phyloP scores from a whole-genome alignment of 495 filamentous ascomycete genomes.

The Neurospora sp. region DNA sequence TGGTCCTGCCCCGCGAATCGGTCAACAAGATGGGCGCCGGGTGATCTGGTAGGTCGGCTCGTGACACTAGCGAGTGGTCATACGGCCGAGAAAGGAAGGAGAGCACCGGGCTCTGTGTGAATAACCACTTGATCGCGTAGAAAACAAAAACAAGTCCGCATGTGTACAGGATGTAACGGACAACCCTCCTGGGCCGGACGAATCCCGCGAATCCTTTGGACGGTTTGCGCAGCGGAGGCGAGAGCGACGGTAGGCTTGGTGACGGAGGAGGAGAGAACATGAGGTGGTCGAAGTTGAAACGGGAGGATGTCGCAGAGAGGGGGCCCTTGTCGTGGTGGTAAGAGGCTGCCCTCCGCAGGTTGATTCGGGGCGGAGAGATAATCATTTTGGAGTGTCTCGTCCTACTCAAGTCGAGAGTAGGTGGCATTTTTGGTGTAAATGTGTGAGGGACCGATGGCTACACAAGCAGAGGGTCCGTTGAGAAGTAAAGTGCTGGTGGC shows the following conservation, averaged over 20 bases:
- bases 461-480: background rate
- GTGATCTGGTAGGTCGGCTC: slow-evolving; percentile 39
- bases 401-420: slow-evolving; percentile 38
- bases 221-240: slow-evolving; percentile 50
- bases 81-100: slow-evolving; percentile 17
- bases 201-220: slow-evolving; percentile 17
- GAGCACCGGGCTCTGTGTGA: slow-evolving; percentile 15
- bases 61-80: slow-evolving; percentile 41
- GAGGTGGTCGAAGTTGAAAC: slow-evolving; percentile 53
- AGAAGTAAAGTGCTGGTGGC: background rate
- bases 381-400: slow-evolving; percentile 40
- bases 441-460: background rate
- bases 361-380: slow-evolving; percentile 39
- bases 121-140: slow-evolving; percentile 18
- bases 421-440: slow-evolving; percentile 29
- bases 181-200: slow-evolving; percentile 36
- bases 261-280: slow-evolving; percentile 54
- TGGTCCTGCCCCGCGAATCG: slow-evolving; percentile 44
- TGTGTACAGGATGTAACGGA: slow-evolving; percentile 36
- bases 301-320: slow-evolving; percentile 43
- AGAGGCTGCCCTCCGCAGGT: slow-evolving; percentile 38
- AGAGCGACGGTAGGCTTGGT: slow-evolving; percentile 51
- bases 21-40: slow-evolving; percentile 51
- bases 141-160: slow-evolving; percentile 27
- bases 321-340: slow-evolving; percentile 40